Evolutionary conservation across 1,284 basidiomycete genomes (phyloP).

Genomic region (Sphaerobolus stellatus): DNA sequence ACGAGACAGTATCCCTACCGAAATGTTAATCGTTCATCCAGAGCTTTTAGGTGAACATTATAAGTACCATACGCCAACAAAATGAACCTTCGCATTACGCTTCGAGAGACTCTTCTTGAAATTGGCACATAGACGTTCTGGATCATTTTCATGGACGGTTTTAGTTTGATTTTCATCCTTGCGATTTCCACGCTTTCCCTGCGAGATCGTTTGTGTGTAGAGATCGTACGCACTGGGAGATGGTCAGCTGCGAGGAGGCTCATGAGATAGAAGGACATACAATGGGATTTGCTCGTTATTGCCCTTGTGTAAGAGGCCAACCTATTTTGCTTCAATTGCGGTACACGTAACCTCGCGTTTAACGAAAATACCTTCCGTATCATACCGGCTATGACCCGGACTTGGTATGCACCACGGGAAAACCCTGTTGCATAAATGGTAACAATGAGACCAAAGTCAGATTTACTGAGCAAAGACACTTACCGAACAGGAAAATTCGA

Average conservation of each 20-base stretch:
- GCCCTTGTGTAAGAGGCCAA: slow-evolving; percentile 7
- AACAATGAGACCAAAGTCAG: neutral
- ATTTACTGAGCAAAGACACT: slow-evolving; percentile 2
- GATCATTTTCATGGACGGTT: slow-evolving; percentile 28
- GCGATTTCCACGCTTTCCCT: no score
- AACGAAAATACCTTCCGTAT: no score
- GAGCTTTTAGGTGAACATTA: neutral
- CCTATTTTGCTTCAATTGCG: no score
- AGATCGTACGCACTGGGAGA: slow-evolving; percentile 1
- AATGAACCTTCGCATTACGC: slow-evolving; percentile 53
- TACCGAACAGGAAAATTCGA: slow-evolving; percentile 44
- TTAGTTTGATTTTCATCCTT: no score
- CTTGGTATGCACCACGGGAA: slow-evolving; percentile 48
- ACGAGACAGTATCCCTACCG: slow-evolving; percentile 64
- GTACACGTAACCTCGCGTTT: no score
- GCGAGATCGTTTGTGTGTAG: no score
- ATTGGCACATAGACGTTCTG: slow-evolving; percentile 33
- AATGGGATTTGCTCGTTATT: slow-evolving; percentile 12
- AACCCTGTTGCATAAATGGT: slow-evolving; percentile 35
- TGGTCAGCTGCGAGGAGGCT: neutral
- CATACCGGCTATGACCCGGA: slow-evolving; percentile 39
- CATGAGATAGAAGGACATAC: neutral
- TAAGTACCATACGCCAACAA: slow-evolving; percentile 65
- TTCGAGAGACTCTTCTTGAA: slow-evolving; percentile 69
- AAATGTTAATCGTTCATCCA: neutral